These are phyloP conservation scores for Fonsecaea nubica DNA, from an alignment of 2,329 filamentous ascomycete genomes.

Conservation along the genomic window DNA sequence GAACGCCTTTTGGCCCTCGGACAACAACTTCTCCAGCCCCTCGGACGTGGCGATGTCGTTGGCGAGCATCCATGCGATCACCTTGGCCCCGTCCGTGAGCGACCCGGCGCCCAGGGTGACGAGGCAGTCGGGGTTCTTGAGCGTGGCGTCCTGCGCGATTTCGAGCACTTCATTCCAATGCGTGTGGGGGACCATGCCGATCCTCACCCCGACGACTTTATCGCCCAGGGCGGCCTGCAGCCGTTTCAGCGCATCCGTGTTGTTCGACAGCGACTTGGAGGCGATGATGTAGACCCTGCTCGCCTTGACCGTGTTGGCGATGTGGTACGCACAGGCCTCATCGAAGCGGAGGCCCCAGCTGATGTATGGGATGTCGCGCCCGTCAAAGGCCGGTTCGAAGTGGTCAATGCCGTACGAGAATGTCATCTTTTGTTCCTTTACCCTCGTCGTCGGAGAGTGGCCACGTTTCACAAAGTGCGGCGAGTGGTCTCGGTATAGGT, in stretches of 20 bases:
- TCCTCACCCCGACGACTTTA: constrained; percentile 53
- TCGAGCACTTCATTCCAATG: constrained; percentile 61
- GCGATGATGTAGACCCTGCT: constrained; percentile 59
- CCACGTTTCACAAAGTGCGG: not conserved
- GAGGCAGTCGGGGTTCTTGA: constrained; percentile 52
- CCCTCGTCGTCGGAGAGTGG: not conserved
- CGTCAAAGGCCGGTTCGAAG: constrained; percentile 47
- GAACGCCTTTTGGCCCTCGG: constrained; percentile 32
- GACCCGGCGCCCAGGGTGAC: constrained; percentile 63
- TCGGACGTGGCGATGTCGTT: constrained; percentile 52
- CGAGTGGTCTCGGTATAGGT: not conserved
- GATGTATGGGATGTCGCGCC: constrained; percentile 49
- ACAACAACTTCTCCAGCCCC: constrained; percentile 49
- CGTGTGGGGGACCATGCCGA: constrained; percentile 63
- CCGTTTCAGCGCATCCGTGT: constrained; percentile 54
- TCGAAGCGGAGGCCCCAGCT: constrained; percentile 58
- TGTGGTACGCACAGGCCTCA: constrained; percentile 54
- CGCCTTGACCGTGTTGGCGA: constrained; percentile 53
- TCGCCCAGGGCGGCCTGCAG: constrained; percentile 52
- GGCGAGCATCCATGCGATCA: constrained; percentile 58
- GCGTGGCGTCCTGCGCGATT: constrained; percentile 45
- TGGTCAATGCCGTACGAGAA: constrained; percentile 42
- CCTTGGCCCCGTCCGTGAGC: constrained; percentile 63
- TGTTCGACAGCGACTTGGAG: constrained; percentile 57
- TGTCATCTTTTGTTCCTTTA: constrained; percentile 11